A percentile compares a stretch with the other conserved stretches of the same genome.
Evolutionary conservation across 129 eudicot species (phyloP).

Genomic region (Apium graveolens): DNA sequence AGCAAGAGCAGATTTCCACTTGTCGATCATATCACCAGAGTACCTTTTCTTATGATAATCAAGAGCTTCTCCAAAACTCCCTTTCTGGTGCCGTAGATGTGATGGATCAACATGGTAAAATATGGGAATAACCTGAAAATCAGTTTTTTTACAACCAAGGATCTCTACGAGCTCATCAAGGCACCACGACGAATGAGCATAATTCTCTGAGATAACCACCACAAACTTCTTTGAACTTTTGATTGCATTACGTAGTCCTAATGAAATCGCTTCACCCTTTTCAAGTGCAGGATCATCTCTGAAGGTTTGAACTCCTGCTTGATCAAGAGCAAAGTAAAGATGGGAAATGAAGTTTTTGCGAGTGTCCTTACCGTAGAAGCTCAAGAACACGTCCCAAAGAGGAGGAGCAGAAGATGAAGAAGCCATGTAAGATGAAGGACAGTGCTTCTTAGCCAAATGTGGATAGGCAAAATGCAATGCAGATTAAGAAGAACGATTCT

Average conservation of each 20-base stretch:
- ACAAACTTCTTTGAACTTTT: constrained; percentile 2
- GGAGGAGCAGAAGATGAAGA: not conserved
- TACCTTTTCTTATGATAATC: too few species aligned
- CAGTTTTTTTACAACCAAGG: not conserved
- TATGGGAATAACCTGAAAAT: too few species aligned
- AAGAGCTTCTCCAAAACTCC: too few species aligned
- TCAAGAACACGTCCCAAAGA: constrained; percentile 4
- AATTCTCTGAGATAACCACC: constrained; percentile 13
- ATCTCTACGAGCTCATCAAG: constrained; percentile 14
- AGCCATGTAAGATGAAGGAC: too few species aligned
- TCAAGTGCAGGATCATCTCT: constrained; percentile 9
- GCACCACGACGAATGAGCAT: constrained; percentile 16
- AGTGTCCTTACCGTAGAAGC: constrained; percentile 10
- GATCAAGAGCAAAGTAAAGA: constrained; percentile 2
- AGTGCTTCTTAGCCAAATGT: too few species aligned
- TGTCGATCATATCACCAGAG: too few species aligned
- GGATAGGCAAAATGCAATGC: too few species aligned
- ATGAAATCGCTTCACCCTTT: not conserved
- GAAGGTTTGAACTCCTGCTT: constrained; percentile 13
- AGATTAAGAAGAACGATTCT: too few species aligned
- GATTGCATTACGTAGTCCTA: constrained; percentile 9
- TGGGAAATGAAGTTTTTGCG: constrained; percentile 2
- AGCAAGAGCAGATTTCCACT: too few species aligned
- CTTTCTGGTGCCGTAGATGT: too few species aligned
- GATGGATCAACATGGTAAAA: too few species aligned